A percentile compares a stretch with the other conserved stretches of the same genome.
Conservation (phyloP, 768 basidiomycete species). For the Boletus edulis region DNA sequence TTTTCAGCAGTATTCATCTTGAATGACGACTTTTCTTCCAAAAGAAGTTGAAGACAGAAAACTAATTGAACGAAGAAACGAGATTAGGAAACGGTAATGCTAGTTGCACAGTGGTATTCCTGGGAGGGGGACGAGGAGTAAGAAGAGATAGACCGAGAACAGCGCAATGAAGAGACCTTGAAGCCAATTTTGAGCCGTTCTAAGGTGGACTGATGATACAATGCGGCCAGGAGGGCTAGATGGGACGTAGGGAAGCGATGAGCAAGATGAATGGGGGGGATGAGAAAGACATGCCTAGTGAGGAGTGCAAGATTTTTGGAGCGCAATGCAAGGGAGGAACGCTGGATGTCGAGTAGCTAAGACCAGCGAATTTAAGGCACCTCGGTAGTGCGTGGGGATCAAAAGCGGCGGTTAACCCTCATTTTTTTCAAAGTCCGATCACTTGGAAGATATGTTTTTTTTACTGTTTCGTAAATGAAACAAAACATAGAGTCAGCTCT, state of each 20-base stretch:
- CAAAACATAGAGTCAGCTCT: not conserved
- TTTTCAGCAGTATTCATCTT: constrained; percentile 75
- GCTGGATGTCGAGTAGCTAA: constrained; percentile 28
- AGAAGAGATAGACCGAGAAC: constrained; percentile 20
- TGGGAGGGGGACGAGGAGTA: constrained; percentile 29
- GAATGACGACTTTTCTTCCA: constrained; percentile 49
- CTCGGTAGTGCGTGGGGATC: constrained; percentile 40
- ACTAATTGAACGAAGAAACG: constrained; percentile 46
- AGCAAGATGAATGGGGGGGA: constrained; percentile 12
- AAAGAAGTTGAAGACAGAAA: constrained; percentile 51
- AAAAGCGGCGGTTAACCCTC: constrained; percentile 34
- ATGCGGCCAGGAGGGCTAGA: constrained; percentile 51
- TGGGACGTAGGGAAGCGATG: constrained; percentile 22
- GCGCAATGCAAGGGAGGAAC: constrained; percentile 31
- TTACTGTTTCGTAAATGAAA: constrained; percentile 23
- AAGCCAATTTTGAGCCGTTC: constrained; percentile 75
- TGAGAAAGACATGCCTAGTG: constrained; percentile 42
- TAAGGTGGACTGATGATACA: constrained; percentile 82
- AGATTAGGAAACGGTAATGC: constrained; percentile 52
- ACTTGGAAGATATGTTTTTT: constrained; percentile 16
- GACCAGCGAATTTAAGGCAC: constrained; percentile 41
- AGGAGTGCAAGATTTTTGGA: constrained; percentile 32
- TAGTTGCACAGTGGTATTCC: constrained; percentile 69
- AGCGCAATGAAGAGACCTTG: constrained; percentile 45
- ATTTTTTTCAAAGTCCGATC: constrained; percentile 36